Evolutionary conservation across 2,329 filamentous ascomycete species (phyloP).

Genomic region (Tolypocladium cylindrosporum): DNA sequence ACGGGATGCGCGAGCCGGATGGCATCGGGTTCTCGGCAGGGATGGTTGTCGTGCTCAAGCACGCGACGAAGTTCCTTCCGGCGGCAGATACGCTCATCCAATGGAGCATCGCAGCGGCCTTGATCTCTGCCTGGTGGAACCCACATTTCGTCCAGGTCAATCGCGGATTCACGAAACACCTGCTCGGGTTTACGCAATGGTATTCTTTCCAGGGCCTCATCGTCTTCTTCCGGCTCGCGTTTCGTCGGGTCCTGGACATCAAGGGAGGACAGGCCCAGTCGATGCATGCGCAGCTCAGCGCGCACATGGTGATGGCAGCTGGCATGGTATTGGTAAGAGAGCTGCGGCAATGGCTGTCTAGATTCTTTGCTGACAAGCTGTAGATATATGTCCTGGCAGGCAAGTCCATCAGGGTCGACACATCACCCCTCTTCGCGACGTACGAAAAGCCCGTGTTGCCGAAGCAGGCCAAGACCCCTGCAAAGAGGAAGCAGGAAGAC

Average conservation of each 20-base stretch:
- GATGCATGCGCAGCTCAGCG: conserved; percentile 32
- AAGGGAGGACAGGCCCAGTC: conserved; percentile 26
- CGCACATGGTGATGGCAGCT: conserved; percentile 44
- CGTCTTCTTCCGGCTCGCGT: conserved; percentile 42
- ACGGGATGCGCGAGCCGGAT: conserved; percentile 24
- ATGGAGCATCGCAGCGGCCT: conserved; percentile 36
- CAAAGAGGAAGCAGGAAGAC: conserved; percentile 18
- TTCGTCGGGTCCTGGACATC: conserved; percentile 31
- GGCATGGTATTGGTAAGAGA: conserved; percentile 44
- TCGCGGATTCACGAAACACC: conserved; percentile 48
- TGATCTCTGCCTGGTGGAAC: conserved; percentile 57
- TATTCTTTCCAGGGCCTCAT: conserved; percentile 55
- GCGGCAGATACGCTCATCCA: conserved; percentile 29
- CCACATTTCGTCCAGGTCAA: conserved; percentile 51
- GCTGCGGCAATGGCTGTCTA: not conserved
- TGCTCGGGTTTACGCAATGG: conserved; percentile 53
- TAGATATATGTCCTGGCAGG: conserved; percentile 35
- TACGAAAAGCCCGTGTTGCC: conserved; percentile 12
- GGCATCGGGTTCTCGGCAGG: conserved; percentile 10
- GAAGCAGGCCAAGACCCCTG: conserved; percentile 13
- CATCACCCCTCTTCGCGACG: conserved; percentile 39
- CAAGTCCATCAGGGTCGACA: conserved; percentile 43
- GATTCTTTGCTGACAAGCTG: conserved; percentile 10
- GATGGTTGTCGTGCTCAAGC: conserved; percentile 6
- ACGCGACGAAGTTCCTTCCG: conserved; percentile 24